Conservation (phyloP, 2,329 filamentous ascomycete genomes). For the Dothistroma pini region DNA sequence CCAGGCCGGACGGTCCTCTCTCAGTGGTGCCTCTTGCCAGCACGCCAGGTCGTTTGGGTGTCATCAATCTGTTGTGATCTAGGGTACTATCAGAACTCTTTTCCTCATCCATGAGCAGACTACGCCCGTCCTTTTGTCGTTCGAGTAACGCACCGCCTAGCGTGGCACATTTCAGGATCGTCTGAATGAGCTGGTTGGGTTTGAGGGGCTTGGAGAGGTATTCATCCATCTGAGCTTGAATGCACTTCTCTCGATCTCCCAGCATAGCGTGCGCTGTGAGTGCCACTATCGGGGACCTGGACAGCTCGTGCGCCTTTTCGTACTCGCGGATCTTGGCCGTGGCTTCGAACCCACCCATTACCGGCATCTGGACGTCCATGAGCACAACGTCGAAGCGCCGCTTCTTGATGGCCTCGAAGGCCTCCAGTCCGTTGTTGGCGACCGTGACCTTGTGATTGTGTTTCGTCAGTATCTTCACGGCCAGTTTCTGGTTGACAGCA, state of each 20-base stretch:
- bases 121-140: slow-evolving; percentile 55
- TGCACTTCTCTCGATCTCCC: slow-evolving; percentile 95
- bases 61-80: slow-evolving; percentile 27
- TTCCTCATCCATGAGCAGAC: slow-evolving; percentile 25
- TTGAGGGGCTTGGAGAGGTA: slow-evolving; percentile 96
- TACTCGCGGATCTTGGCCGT: slow-evolving; percentile 96
- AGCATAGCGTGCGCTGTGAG: slow-evolving; percentile 98
- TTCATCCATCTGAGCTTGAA: slow-evolving; percentile 98
- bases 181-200: slow-evolving; percentile 96
- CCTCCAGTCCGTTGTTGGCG: slow-evolving; percentile 90
- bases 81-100: slow-evolving; percentile 24
- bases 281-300: slow-evolving; percentile 91
- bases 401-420: slow-evolving; percentile 85
- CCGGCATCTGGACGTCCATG: slow-evolving; percentile 99
- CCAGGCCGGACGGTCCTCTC: slow-evolving; percentile 57
- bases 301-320: slow-evolving; percentile 73
- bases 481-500: slow-evolving; percentile 90
- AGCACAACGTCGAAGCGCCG: slow-evolving; percentile 94
- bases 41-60: slow-evolving; percentile 49
- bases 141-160: slow-evolving; percentile 79
- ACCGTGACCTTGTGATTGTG: slow-evolving; percentile 92
- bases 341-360: slow-evolving; percentile 98
- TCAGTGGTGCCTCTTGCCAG: slow-evolving; percentile 67
- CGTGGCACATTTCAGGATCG: slow-evolving; percentile 93
- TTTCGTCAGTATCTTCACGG: slow-evolving; percentile 95